phyloP scores from a whole-genome alignment of 352 stramenopile species.

The Phytophthora agathidicida region DNA sequence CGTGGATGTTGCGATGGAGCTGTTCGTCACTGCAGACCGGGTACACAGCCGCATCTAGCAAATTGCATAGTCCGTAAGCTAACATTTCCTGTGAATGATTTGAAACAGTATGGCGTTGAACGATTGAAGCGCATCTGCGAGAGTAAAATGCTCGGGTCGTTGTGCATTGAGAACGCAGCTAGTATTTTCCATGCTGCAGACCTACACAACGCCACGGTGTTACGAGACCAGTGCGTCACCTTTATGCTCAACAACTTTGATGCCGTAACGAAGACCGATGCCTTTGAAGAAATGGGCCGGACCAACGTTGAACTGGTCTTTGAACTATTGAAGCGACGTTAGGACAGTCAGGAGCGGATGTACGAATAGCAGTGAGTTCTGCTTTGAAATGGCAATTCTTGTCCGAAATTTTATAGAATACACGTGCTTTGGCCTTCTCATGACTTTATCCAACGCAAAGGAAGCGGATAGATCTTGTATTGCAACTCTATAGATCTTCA shows the following conservation, averaged over 20 bases:
- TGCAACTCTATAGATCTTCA: slow-evolving; percentile 20
- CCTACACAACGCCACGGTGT: slow-evolving; percentile 92
- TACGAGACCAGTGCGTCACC: slow-evolving; percentile 95
- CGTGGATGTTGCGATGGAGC: slow-evolving; percentile 93
- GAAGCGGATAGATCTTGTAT: slow-evolving; percentile 1
- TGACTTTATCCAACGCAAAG: not conserved
- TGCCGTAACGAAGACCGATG: slow-evolving; percentile 94
- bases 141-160: slow-evolving; percentile 94
- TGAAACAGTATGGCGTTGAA: slow-evolving; percentile 78
- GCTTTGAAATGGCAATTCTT: slow-evolving; percentile 19
- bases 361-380: not conserved
- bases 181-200: slow-evolving; percentile 97
- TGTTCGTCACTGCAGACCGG: slow-evolving; percentile 93
- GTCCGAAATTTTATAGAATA: slow-evolving; percentile 21
- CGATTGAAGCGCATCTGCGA: slow-evolving; percentile 95
- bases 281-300: slow-evolving; percentile 99
- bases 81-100: slow-evolving; percentile 7
- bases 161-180: slow-evolving; percentile 96
- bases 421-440: slow-evolving; percentile 8
- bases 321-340: slow-evolving; percentile 93
- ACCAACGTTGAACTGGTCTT: slow-evolving; percentile 99
- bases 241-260: slow-evolving; percentile 99
- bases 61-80: slow-evolving; percentile 1
- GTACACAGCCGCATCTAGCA: slow-evolving; percentile 30
- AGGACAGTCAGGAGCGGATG: not conserved